Evolutionary conservation across 495 filamentous ascomycete species (phyloP).

Genomic region (Aspergillus sparsus): DNA sequence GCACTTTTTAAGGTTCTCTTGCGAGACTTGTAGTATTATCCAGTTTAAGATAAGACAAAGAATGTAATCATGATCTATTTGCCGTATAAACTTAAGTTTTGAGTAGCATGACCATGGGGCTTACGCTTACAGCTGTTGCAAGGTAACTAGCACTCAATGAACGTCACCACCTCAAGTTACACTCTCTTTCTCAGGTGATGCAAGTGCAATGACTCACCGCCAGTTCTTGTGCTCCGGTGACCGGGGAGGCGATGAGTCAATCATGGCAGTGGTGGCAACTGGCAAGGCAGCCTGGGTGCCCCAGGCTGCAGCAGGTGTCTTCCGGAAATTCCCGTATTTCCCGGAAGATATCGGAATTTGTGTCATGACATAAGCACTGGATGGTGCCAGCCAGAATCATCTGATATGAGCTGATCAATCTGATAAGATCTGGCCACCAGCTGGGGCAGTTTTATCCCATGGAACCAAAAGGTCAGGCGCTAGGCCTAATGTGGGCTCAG

Average conservation of each 20-base stretch:
- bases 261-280: slow-evolving; percentile 13
- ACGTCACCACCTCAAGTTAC: no score
- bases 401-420: slow-evolving; percentile 15
- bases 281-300: neutral
- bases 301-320: neutral
- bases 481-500: neutral
- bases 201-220: slow-evolving; percentile 8
- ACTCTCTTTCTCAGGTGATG: slow-evolving; percentile 18
- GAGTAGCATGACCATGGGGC: no score
- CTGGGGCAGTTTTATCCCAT: no score
- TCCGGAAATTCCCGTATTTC: neutral
- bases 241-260: slow-evolving; percentile 5
- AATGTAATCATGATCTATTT: no score
- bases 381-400: neutral
- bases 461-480: neutral
- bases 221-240: neutral
- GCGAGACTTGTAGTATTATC: no score
- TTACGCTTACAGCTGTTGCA: no score
- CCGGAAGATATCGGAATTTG: neutral
- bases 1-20: no score
- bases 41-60: no score
- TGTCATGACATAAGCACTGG: neutral
- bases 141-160: no score
- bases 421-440: slow-evolving; percentile 30
- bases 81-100: no score